These are phyloP conservation scores for Aspergillus sp. DNA, from an alignment of 2,329 filamentous ascomycete species.

Conservation along the genomic window DNA sequence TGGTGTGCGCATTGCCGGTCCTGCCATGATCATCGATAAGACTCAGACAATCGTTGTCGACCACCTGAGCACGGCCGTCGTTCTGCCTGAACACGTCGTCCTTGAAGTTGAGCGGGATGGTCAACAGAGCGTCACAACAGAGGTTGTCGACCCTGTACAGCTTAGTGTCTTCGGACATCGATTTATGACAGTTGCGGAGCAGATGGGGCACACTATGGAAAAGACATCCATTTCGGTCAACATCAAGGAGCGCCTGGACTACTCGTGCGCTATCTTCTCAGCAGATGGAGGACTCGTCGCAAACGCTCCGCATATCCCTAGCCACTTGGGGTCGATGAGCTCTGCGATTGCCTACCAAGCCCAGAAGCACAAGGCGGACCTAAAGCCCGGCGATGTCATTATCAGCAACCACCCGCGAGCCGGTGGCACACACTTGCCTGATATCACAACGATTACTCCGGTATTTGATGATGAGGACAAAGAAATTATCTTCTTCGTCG, in stretches of 20 bases:
- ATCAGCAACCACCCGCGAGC: constrained; percentile 84
- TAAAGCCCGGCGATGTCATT: constrained; percentile 77
- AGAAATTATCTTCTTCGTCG: constrained; percentile 78
- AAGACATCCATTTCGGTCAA: constrained; percentile 62
- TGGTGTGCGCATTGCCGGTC: constrained; percentile 52
- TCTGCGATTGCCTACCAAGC: constrained; percentile 73
- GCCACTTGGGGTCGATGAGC: constrained; percentile 82
- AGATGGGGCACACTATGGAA: constrained; percentile 59
- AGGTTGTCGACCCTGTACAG: constrained; percentile 55
- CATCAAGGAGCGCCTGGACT: constrained; percentile 83
- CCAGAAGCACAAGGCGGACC: constrained; percentile 74
- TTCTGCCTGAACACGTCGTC: constrained; percentile 56
- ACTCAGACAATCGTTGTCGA: constrained; percentile 87
- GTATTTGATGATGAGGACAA: constrained; percentile 64
- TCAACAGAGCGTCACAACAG: constrained; percentile 37
- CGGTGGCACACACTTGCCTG: constrained; percentile 79
- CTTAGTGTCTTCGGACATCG: constrained; percentile 58
- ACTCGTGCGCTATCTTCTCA: constrained; percentile 80
- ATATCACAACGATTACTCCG: constrained; percentile 77
- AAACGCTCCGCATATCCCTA: constrained; percentile 72
- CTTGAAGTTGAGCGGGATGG: constrained; percentile 31
- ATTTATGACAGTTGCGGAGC: constrained; percentile 62
- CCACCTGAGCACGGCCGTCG: constrained; percentile 70
- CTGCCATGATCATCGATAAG: constrained; percentile 74
- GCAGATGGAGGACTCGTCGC: constrained; percentile 69